Evolutionary conservation across 2,329 filamentous ascomycete species (phyloP).

Genomic region (Coniochaeta pulveracea): DNA sequence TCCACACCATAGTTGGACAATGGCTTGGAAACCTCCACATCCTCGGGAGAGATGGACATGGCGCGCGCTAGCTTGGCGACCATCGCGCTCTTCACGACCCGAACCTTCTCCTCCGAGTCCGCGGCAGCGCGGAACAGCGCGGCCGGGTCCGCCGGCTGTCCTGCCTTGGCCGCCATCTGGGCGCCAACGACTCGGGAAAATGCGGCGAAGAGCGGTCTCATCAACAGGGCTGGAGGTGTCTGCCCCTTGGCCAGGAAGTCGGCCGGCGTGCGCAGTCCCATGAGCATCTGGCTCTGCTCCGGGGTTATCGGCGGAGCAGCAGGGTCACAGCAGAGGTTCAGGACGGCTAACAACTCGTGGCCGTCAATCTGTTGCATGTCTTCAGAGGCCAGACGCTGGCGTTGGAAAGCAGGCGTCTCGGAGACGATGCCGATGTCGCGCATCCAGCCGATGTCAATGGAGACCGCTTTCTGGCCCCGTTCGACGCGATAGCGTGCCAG

Average conservation of each 20-base stretch:
- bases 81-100: constrained; percentile 12
- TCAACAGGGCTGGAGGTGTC: constrained; percentile 6
- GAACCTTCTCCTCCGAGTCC: constrained; percentile 3
- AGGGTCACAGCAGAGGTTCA: constrained; percentile 4
- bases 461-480: constrained; percentile 8
- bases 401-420: constrained; percentile 8
- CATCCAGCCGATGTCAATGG: constrained; percentile 14
- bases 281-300: constrained; percentile 6
- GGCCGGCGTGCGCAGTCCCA: constrained; percentile 11
- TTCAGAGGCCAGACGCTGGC: constrained; percentile 5
- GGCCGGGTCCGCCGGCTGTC: constrained; percentile 8
- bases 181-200: constrained; percentile 4
- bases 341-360: constrained; percentile 14
- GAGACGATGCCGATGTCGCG: constrained; percentile 12
- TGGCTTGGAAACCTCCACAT: constrained; percentile 8
- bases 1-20: constrained; percentile 15
- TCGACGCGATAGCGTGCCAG: constrained; percentile 13
- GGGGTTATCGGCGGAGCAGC: neutral
- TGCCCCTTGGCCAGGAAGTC: constrained; percentile 8
- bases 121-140: constrained; percentile 7
- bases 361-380: constrained; percentile 13
- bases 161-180: neutral
- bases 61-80: constrained; percentile 5
- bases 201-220: constrained; percentile 7
- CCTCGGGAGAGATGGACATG: constrained; percentile 5